Evolutionary conservation across 306 rosid species (phyloP), one percentile per base, ranked within the genome.

Genomic region (Vigna angularis): DNA sequence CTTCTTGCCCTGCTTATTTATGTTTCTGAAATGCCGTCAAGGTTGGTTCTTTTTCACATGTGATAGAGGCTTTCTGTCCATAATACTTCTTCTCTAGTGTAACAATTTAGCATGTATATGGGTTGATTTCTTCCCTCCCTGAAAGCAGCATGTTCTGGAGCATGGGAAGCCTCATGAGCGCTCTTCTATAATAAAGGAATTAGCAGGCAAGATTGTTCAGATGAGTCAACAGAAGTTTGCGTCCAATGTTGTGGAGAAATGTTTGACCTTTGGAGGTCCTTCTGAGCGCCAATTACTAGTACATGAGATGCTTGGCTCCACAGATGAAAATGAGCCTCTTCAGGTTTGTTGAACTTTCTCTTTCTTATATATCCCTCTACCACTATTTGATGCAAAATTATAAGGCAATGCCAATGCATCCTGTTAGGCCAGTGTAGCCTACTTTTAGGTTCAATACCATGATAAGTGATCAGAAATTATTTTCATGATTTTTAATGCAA

Each of bases 251-350:
- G 96, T 90, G 51, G 98, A 94, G 88, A 94, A 94, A 78, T 94
- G 98, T 80, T 77, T 94, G 87, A 85, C 95, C 83, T 94, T 92
- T 81, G 91, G 98, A 0, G 97, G 96, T 74, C 97, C 97, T 30
- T 67, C 88, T 10, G 97, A 94, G 79, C 95, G 98, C 26, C 93
- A 88, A 77, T 66, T 94, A 45, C 88, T 94, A 10, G 97, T 94
- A 76, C 88, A 82, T 66, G 97, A 94, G 88, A 94, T 94, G 98
- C 97, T 94, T 88, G 98, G 98, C 48, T 38, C 97, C 64, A 94
- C 98, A 0, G 98, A 94, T 85, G 98, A 94, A 88, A 94, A 94
- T 17, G 97, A 94, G 86, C 98, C 98, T 51, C 97, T 94, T 86
- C 98, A 94, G 98, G 97, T 91, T 72, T 26, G 3, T 26, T 26